Percentiles rank a stretch among this genome's conserved stretches.
Evolutionary conservation across 2,329 filamentous ascomycete species (phyloP).

Genomic region (Aspergillus bombycis): DNA sequence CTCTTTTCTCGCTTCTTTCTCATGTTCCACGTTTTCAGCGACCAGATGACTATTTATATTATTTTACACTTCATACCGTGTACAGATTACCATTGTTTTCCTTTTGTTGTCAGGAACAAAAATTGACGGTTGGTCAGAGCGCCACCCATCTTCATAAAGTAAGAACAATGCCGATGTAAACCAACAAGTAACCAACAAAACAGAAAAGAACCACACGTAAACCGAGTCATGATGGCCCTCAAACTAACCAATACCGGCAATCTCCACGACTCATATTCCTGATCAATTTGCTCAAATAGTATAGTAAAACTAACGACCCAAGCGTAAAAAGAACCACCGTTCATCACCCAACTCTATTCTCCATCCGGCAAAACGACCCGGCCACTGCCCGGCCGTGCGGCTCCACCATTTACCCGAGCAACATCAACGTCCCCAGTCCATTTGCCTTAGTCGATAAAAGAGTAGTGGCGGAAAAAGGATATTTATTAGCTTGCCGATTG

Average conservation of each 20-base stretch:
- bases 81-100: slow-evolving; percentile 2
- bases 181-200: background rate
- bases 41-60: background rate
- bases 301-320: background rate
- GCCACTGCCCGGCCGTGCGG: background rate
- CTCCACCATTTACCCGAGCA: background rate
- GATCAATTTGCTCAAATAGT: background rate
- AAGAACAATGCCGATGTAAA: background rate
- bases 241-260: background rate
- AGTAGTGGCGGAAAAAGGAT: no score
- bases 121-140: background rate
- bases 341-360: background rate
- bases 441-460: no score
- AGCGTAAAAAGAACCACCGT: background rate
- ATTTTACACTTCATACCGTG: slow-evolving; percentile 7
- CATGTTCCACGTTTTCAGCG: slow-evolving; percentile 1
- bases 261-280: background rate
- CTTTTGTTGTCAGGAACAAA: background rate
- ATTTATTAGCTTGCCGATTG: no score
- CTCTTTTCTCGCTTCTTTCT: background rate
- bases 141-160: background rate
- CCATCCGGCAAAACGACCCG: background rate
- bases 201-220: background rate
- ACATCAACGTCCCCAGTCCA: background rate
- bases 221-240: no score